Evolutionary conservation across 441 rosid genomes (phyloP).

Genomic region (Populus hybrid): DNA sequence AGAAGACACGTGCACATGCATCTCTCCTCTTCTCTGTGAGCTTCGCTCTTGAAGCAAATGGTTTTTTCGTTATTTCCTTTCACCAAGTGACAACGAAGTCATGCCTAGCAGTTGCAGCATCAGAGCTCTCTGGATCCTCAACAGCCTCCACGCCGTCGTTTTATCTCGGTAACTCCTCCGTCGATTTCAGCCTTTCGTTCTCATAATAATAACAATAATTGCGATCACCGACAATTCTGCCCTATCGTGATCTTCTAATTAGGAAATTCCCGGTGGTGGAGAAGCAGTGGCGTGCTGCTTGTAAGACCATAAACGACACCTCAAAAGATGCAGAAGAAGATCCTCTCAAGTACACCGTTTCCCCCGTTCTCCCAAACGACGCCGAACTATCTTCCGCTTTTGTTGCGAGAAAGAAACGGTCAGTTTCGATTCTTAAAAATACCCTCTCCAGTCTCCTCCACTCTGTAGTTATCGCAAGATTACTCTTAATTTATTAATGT

Average conservation of each 20-base stretch:
- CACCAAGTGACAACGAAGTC: not conserved
- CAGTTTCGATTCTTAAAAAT: not conserved
- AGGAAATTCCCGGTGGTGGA: slow-evolving; percentile 93
- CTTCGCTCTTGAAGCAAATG: not conserved
- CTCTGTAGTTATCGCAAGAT: not conserved
- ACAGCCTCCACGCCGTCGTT: slow-evolving; percentile 65
- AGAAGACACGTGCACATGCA: not conserved
- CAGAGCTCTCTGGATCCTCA: slow-evolving; percentile 83
- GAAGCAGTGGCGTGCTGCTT: slow-evolving; percentile 67
- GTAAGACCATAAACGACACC: slow-evolving; percentile 42
- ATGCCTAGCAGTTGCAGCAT: slow-evolving; percentile 67
- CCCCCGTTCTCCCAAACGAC: slow-evolving; percentile 60
- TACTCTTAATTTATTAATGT: not conserved
- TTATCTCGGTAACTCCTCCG: slow-evolving; percentile 64
- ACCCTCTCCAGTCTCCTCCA: not conserved
- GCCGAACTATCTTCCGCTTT: slow-evolving; percentile 62
- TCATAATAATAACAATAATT: not conserved
- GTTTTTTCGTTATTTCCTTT: not conserved
- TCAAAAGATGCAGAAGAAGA: slow-evolving; percentile 18
- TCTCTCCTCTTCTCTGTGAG: not conserved
- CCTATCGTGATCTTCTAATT: not conserved
- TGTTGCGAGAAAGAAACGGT: slow-evolving; percentile 65
- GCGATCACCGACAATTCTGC: not conserved
- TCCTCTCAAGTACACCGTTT: slow-evolving; percentile 27
- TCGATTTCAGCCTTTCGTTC: not conserved